Evolutionary conservation across 192 early-diverging fungal genomes (phyloP).

Genomic region (Pilaira anomala): DNA sequence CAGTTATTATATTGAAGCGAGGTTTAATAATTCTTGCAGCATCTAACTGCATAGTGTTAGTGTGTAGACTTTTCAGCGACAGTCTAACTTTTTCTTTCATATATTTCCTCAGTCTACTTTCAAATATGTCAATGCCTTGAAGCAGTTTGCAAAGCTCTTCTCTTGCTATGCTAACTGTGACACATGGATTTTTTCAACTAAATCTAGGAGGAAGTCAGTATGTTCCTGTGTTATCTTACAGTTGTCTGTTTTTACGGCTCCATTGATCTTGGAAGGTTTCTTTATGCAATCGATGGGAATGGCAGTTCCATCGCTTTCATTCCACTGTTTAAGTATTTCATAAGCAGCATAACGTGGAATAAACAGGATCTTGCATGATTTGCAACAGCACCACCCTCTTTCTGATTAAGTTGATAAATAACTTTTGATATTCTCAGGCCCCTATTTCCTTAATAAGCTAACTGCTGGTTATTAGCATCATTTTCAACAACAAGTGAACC

Average conservation of each 20-base stretch:
- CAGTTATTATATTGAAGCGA: background rate
- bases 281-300: too few relatives aligned
- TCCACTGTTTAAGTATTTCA: constrained; percentile 1
- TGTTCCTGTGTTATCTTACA: constrained; percentile 1
- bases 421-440: background rate
- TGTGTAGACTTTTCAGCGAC: background rate
- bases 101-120: too few relatives aligned
- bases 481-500: background rate
- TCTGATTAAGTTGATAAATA: constrained; percentile 4
- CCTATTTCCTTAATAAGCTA: constrained; percentile 1
- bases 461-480: background rate
- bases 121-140: too few relatives aligned
- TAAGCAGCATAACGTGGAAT: constrained; percentile 8
- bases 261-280: too few relatives aligned
- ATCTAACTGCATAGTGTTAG: background rate
- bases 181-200: constrained; percentile 11
- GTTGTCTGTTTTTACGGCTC: too few relatives aligned
- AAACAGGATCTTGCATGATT: background rate
- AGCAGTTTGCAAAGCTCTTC: too few relatives aligned
- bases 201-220: background rate
- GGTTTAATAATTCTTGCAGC: background rate
- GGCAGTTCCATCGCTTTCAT: too few relatives aligned
- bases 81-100: too few relatives aligned
- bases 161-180: background rate
- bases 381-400: constrained; percentile 6